Conservation (phyloP, 2,329 filamentous ascomycete genomes). For the Pestalotiopsis fici region DNA sequence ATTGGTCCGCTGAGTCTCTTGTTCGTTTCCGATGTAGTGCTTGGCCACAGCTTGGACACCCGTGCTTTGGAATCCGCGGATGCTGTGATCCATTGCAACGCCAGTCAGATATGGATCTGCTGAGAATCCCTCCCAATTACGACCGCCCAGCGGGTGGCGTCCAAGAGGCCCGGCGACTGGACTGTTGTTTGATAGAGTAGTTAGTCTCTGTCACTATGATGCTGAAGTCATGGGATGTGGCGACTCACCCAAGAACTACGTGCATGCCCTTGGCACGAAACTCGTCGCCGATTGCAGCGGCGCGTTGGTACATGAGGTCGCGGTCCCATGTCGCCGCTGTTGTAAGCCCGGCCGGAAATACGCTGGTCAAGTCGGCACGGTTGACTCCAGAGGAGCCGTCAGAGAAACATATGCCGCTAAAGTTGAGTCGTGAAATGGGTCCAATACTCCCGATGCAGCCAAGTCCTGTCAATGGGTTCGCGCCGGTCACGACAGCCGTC, state of each 20-base stretch:
- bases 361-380: conserved; percentile 65
- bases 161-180: no score
- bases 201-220: no score
- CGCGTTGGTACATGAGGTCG: conserved; percentile 51
- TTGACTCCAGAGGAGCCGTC: conserved; percentile 72
- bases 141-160: conserved; percentile 46
- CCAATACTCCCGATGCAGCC: conserved; percentile 34
- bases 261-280: conserved; percentile 74
- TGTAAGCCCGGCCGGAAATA: conserved; percentile 70
- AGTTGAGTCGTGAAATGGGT: conserved; percentile 54
- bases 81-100: conserved; percentile 49
- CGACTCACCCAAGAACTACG: conserved; percentile 52
- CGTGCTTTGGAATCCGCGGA: conserved; percentile 36
- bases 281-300: conserved; percentile 51
- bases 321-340: conserved; percentile 72
- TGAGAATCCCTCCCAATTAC: conserved; percentile 48
- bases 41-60: conserved; percentile 34
- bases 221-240: conserved; percentile 17
- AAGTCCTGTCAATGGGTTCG: neutral
- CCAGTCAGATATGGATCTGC: conserved; percentile 61
- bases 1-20: conserved; percentile 63
- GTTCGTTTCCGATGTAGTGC: conserved; percentile 67
- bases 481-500: conserved; percentile 12
- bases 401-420: conserved; percentile 64
- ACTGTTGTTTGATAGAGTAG: no score